phyloP scores from a whole-genome alignment of 768 basidiomycete species.

The Amanita phalloides region DNA sequence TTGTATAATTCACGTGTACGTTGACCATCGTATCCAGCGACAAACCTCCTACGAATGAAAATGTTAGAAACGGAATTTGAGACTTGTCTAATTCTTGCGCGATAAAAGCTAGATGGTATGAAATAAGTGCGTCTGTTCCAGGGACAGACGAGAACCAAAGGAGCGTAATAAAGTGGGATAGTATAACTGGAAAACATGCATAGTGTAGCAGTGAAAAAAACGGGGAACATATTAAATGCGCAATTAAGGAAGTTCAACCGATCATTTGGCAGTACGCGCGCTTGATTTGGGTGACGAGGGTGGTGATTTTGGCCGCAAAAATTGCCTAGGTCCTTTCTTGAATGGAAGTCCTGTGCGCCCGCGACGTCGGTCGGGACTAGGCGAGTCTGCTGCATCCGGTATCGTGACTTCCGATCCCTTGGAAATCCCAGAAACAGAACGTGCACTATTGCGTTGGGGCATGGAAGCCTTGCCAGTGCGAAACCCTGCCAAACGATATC shows the following conservation, averaged over 20 bases:
- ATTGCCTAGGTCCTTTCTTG: conserved; percentile 61
- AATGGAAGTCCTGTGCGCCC: conserved; percentile 66
- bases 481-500: conserved; percentile 79
- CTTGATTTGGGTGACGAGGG: conserved; percentile 31
- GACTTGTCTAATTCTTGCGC: not conserved
- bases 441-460: conserved; percentile 34
- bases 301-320: conserved; percentile 66
- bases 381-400: conserved; percentile 30
- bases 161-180: not conserved
- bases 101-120: not conserved
- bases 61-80: not conserved
- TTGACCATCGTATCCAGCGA: not conserved
- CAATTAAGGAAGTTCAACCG: not conserved
- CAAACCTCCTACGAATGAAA: not conserved
- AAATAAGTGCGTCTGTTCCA: not conserved
- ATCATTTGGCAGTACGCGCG: conserved; percentile 8
- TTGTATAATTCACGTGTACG: not conserved
- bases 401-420: conserved; percentile 35
- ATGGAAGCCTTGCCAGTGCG: conserved; percentile 75
- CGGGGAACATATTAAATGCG: not conserved
- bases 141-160: not conserved
- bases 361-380: conserved; percentile 46
- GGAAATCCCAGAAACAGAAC: conserved; percentile 50
- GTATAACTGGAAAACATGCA: not conserved
- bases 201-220: not conserved